These are phyloP conservation scores for Cladosporium sp. DNA, from an alignment of 2,329 filamentous ascomycete species.

Conservation along the genomic window DNA sequence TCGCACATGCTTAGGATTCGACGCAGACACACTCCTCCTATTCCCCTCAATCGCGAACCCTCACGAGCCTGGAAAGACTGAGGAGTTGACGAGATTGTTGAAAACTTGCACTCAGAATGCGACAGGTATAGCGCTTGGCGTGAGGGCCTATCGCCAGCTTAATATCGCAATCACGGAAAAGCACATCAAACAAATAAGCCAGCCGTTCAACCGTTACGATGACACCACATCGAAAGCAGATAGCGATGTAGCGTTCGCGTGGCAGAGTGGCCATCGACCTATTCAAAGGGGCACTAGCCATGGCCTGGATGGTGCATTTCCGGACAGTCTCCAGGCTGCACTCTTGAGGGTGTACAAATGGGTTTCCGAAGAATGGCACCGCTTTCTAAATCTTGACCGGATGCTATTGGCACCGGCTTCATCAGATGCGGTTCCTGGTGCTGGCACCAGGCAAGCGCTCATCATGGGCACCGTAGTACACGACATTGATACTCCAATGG, in stretches of 20 bases:
- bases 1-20: constrained; percentile 3
- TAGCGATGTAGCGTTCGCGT: constrained; percentile 18
- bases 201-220: constrained; percentile 18
- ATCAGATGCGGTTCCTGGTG: too few species aligned
- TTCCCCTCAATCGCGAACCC: background rate
- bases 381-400: constrained; percentile 20
- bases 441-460: too few species aligned
- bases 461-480: too few species aligned
- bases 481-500: too few species aligned
- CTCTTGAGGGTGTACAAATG: constrained; percentile 17
- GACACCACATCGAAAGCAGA: constrained; percentile 15
- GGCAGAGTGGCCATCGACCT: constrained; percentile 20
- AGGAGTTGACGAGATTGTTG: constrained; percentile 11
- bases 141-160: constrained; percentile 16
- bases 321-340: constrained; percentile 16
- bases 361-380: constrained; percentile 14
- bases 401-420: too few species aligned
- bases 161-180: constrained; percentile 20
- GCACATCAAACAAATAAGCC: constrained; percentile 12
- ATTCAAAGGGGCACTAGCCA: constrained; percentile 16
- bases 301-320: constrained; percentile 18
- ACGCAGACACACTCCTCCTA: too few species aligned
- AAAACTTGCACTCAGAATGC: background rate
- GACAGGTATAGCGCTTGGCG: background rate
- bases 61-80: constrained; percentile 9